Base-by-base conservation (phyloP, 129 eudicot genomes). In the Centella asiatica region DNA sequence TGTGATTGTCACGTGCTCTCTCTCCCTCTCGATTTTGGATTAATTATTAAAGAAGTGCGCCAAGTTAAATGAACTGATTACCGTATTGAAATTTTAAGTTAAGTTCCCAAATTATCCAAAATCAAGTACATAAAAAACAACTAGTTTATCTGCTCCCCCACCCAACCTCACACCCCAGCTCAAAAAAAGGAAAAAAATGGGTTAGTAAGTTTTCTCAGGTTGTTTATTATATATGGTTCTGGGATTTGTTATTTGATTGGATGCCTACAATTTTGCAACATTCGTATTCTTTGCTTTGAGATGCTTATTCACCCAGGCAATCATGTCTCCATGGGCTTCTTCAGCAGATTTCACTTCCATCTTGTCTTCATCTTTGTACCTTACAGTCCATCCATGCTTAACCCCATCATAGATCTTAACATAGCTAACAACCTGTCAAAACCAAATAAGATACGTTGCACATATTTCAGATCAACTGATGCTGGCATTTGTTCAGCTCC, bases 281-380 rank as follows among this genome's bases (percentile, higher is more conserved):
- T 28, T 64, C 59, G 58, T 64, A 8, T 20, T 18, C 33, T 32
- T 73, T 22, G 58, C 75, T 71, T 56, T 66, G 37, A 79, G 33
- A 59, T 79, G 46, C 51, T 75, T 63, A 3, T 27, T 12, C 23
- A 71, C 67, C 81, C 78, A 72, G 27, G 57, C 39, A 34, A 76
- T 23, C 78, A 73, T 64, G 6, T 80, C 73, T 60, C 45, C 53
- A 22, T 72, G 82, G 11, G 86, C 79, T 61, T 80, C 86, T 59
- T 76, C 65, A 26, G 82, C 86, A 51, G 57, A 12, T 69, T 72
- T 64, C 47, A 75, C 81, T 20, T 49, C 81, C 34, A 58, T 60
- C 29, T 72, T 65, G 23, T 72, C 76, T 22, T 72, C 82, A 25
- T 18, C 20, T 6, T 69, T 64, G 70, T 80, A 80, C 57, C 86